Evolutionary conservation across 2,329 filamentous ascomycete genomes (phyloP).

Genomic region (Huntiella omanensis): DNA sequence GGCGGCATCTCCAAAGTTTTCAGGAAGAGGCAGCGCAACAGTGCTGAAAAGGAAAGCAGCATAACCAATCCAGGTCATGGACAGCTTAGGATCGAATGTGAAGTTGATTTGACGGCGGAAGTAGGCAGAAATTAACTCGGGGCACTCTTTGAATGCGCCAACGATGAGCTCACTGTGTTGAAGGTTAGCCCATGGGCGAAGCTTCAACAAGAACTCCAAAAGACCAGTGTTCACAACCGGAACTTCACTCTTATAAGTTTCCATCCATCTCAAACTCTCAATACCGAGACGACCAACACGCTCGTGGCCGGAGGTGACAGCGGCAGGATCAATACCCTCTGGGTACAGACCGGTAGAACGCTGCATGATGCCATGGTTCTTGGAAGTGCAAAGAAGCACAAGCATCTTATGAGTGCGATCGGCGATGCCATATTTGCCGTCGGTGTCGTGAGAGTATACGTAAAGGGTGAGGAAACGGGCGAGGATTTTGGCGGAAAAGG

Average conservation of each 20-base stretch:
- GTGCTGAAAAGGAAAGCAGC: conserved; percentile 72
- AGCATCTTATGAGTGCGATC: conserved; percentile 60
- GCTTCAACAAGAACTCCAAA: conserved; percentile 55
- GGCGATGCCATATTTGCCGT: conserved; percentile 33
- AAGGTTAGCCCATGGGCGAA: conserved; percentile 67
- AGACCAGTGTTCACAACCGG: conserved; percentile 65
- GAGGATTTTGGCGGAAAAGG: conserved; percentile 58
- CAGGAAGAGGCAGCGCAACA: conserved; percentile 55
- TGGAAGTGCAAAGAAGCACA: conserved; percentile 52
- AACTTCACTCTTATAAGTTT: conserved; percentile 44
- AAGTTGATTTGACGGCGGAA: conserved; percentile 67
- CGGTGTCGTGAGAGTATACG: conserved; percentile 33
- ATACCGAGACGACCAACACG: conserved; percentile 38
- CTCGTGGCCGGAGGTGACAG: conserved; percentile 16
- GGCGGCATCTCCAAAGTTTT: conserved; percentile 47
- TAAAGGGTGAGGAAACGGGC: conserved; percentile 56
- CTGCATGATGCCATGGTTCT: conserved; percentile 54
- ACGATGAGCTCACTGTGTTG: conserved; percentile 68
- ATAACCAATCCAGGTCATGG: conserved; percentile 87
- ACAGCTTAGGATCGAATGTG: conserved; percentile 76
- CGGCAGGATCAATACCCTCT: conserved; percentile 39
- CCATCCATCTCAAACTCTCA: conserved; percentile 51
- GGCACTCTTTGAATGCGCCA: conserved; percentile 59
- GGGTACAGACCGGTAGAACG: conserved; percentile 74
- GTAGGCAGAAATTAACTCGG: conserved; percentile 76